Base-by-base conservation (phyloP, 352 stramenopile species). In the Globisporangium nagaii region DNA sequence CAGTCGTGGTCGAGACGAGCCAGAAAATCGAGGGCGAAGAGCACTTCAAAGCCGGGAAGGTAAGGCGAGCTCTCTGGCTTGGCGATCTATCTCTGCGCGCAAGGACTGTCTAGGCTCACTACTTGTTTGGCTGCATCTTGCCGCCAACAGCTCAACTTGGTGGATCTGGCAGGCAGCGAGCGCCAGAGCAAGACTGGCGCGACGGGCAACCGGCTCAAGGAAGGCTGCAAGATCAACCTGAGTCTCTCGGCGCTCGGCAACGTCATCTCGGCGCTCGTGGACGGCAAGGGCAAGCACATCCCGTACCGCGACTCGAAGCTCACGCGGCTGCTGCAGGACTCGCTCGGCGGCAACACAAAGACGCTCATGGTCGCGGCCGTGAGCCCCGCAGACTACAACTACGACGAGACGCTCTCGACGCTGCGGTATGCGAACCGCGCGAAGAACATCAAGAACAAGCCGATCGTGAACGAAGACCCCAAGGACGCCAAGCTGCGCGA, bases 371-470 rank as follows among this genome's bases (percentile, higher is more conserved):
- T 99, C 28, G 96, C 96, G 0, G 96, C 93, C 28, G 85, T 98
- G 12, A 98, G 88, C 27, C 96, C 96, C 0, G 90, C 92, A 0
- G 92, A 98, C 58, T 96, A 93, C 53, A 98, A 98, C 70, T 96
- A 95, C 31, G 93, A 96, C 58, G 96, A 99, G 59, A 98, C 93
- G 3, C 57, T 98, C 8, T 98, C 88, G 31, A 98, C 96, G 40
- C 68, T 99, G 30, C 87, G 93, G 32, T 99, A 98, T 56, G 96
- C 96, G 1, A 97, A 98, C 56, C 86, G 96, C 1, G 96, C 96
- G 31, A 92, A 97, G 53, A 98, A 98, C 60, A 98, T 99, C 62
- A 97, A 97, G 64, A 98, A 98, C 79, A 96, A 97, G 44, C 93
- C 95, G 4, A 88, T 92, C 1, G 82, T 97, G 52, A 98, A 98